Base-by-base conservation (phyloP, 164 flowering plant genomes). In the Sedum album region DNA sequence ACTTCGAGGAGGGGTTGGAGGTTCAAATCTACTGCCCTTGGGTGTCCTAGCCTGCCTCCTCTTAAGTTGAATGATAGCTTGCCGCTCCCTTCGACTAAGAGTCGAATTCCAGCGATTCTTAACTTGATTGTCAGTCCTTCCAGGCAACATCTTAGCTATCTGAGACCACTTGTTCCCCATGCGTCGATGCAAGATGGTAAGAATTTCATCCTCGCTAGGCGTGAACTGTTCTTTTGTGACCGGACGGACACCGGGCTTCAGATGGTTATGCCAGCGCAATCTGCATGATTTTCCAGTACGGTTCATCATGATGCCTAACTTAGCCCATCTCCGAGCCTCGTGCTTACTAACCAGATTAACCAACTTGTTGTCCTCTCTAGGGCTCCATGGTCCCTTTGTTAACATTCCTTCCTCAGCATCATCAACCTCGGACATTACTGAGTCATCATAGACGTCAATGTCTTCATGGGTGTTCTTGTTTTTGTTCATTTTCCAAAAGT, bases 81-180 rank as follows among this genome's bases (percentile, higher is more conserved):
- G 17, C 4, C n/a, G 13, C 33, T 11, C 28, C 33, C 6, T 28
- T 28, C 62, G 31, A 14, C 4, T 11, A 1, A 57, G 62, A 26
- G 33, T 57, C 6, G 62, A 57, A 30, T 57, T 57, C 62, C 62
- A 57, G 1, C 62, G 62, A 57, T 57, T 57, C 18, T 57, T 57
- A 1, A 57, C 62, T 23, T 57, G 62, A 5, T 57, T 57, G 5
- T 57, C 62, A 14, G 62, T 57, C 4, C 62, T 14, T 2, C 62
- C 62, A 5, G 18, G 33, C 4, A 57, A 33, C 33, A 11, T 28
- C 33, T 28, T 13, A 4, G 62, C 62, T 11, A 57, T 57, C 6
- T 3, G 33, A 1, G 62, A 57, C 62, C 62, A 57, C 13, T 15
- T 26, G 15, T 57, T 57, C 3, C 62, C 62, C 1, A 57, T 6